Percentiles rank a stretch among this genome's conserved stretches.
Conservation (phyloP, 352 stramenopile genomes). For the Phytophthora citricola region DNA sequence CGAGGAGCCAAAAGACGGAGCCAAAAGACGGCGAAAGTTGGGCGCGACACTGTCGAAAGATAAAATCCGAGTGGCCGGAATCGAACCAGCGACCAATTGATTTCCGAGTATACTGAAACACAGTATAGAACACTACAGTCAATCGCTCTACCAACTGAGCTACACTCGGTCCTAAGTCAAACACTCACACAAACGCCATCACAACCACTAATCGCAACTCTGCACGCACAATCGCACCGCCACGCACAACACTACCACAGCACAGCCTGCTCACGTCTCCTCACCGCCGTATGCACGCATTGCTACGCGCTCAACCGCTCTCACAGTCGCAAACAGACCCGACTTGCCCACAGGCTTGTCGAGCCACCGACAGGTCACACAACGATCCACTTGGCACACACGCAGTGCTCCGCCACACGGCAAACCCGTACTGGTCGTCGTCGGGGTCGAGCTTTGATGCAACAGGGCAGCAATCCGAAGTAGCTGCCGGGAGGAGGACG, state of each 20-base stretch:
- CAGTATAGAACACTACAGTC: constrained; percentile 1
- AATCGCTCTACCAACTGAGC: constrained; percentile 1
- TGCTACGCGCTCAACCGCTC: background rate
- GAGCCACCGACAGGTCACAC: background rate
- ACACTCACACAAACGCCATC: background rate
- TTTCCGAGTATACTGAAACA: background rate
- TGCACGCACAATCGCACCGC: background rate
- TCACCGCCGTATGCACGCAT: background rate
- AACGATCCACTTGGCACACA: background rate
- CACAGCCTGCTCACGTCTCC: background rate
- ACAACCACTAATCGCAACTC: background rate
- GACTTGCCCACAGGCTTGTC: background rate
- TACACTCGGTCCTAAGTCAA: background rate
- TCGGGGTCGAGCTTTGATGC: too few relatives aligned
- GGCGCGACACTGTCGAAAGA: too few relatives aligned
- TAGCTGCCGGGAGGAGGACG: too few relatives aligned
- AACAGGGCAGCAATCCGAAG: too few relatives aligned
- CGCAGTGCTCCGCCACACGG: background rate
- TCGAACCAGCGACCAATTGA: constrained; percentile 1
- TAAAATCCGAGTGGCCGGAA: constrained; percentile 1
- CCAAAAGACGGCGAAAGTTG: background rate
- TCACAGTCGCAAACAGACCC: background rate
- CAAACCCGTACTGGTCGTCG: background rate
- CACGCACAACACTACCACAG: background rate
- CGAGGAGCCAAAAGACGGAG: background rate